Conservation (phyloP, 2,329 filamentous ascomycete genomes). For the Hypoxylon sp. region DNA sequence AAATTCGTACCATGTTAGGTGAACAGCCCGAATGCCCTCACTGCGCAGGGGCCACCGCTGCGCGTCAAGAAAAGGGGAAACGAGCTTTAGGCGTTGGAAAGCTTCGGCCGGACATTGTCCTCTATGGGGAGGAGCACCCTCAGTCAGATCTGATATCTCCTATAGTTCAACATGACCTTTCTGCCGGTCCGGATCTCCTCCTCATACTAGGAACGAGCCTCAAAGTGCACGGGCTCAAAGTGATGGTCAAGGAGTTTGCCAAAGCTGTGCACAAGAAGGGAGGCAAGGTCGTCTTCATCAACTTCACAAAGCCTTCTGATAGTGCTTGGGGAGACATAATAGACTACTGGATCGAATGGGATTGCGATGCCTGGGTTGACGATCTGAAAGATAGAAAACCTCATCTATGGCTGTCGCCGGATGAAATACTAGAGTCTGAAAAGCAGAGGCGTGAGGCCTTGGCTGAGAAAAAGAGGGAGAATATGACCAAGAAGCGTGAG, state of each 20-base stretch:
- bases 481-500: slow-evolving; percentile 47
- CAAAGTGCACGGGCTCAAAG: slow-evolving; percentile 78
- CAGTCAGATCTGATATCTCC: slow-evolving; percentile 76
- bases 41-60: slow-evolving; percentile 73
- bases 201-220: slow-evolving; percentile 80
- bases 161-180: slow-evolving; percentile 77
- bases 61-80: slow-evolving; percentile 75
- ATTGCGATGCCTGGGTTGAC: slow-evolving; percentile 80
- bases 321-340: slow-evolving; percentile 81
- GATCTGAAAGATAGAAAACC: slow-evolving; percentile 73
- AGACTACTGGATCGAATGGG: slow-evolving; percentile 82
- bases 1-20: slow-evolving; percentile 71
- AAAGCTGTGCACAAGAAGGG: slow-evolving; percentile 77
- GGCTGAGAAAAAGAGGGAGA: slow-evolving; percentile 51
- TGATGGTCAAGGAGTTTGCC: slow-evolving; percentile 79
- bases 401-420: slow-evolving; percentile 70
- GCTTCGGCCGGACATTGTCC: slow-evolving; percentile 78
- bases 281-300: slow-evolving; percentile 80
- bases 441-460: slow-evolving; percentile 58
- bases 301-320: slow-evolving; percentile 79
- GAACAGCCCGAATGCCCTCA: slow-evolving; percentile 77
- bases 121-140: slow-evolving; percentile 82
- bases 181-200: slow-evolving; percentile 74
- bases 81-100: slow-evolving; percentile 77
- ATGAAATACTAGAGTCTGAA: slow-evolving; percentile 58